Conservation (phyloP, 495 filamentous ascomycete species). For the Trichoderma gamsii region DNA sequence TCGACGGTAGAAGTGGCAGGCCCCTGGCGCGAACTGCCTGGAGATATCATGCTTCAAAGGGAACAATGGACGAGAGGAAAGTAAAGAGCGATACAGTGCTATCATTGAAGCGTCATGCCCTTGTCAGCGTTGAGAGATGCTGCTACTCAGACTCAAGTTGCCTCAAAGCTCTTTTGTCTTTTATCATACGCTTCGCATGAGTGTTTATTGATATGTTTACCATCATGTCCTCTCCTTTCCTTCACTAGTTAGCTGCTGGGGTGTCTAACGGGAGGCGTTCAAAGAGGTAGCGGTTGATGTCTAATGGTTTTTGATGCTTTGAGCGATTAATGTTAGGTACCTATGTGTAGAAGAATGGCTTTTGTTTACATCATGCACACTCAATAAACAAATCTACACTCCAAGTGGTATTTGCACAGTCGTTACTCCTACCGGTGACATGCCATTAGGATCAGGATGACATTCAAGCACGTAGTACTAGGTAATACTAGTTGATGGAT, state of each 20-base stretch:
- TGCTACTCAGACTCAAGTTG: background rate
- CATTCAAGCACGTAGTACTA: background rate
- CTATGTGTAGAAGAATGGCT: constrained; percentile 21
- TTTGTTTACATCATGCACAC: background rate
- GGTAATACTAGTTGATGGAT: no score
- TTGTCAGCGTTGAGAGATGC: background rate
- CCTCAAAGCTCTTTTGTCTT: background rate
- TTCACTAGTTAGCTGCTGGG: background rate
- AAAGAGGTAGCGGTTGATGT: constrained; percentile 1
- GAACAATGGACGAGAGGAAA: background rate
- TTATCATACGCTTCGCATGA: background rate
- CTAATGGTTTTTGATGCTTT: background rate
- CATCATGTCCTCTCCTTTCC: background rate
- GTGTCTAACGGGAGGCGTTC: background rate
- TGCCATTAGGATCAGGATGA: background rate
- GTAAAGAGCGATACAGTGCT: background rate
- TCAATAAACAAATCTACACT: background rate
- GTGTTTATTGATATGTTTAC: background rate
- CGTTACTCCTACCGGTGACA: no score
- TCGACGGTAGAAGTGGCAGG: no score
- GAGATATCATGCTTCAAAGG: background rate
- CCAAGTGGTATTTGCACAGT: background rate
- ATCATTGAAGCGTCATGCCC: background rate
- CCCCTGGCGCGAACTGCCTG: no score
- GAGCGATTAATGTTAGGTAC: background rate